A percentile compares a stretch with the other conserved stretches of the same genome.
Evolutionary conservation across 768 basidiomycete genomes (phyloP).

Genomic region (Hypsizygus marmoreus): DNA sequence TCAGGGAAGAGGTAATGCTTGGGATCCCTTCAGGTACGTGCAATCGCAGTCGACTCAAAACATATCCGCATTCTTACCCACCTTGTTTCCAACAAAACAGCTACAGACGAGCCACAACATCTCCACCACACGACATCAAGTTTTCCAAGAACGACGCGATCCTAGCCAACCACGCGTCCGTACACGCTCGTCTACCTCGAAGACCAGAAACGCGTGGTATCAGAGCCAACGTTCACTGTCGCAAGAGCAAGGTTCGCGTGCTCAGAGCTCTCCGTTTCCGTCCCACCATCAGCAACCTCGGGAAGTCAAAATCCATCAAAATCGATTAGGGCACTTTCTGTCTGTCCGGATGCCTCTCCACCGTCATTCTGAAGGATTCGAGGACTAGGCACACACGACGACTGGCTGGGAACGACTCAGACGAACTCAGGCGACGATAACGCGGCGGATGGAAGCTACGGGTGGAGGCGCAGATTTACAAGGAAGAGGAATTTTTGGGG

Average conservation of each 20-base stretch:
- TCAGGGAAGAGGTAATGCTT: conserved; percentile 89
- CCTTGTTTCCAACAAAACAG: conserved; percentile 91
- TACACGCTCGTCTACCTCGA: conserved; percentile 91
- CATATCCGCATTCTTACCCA: conserved; percentile 87
- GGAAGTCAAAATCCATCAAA: conserved; percentile 86
- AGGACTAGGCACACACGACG: conserved; percentile 91
- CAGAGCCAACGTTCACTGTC: conserved; percentile 89
- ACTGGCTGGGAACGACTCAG: conserved; percentile 92
- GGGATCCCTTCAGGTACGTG: conserved; percentile 87
- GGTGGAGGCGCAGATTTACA: conserved; percentile 91
- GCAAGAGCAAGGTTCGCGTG: conserved; percentile 84
- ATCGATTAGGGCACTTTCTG: conserved; percentile 93
- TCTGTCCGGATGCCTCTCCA: conserved; percentile 90
- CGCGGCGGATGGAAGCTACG: conserved; percentile 94
- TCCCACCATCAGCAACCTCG: conserved; percentile 91
- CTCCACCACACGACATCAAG: conserved; percentile 89
- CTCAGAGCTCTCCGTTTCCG: conserved; percentile 93
- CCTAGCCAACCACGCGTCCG: conserved; percentile 87
- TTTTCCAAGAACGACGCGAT: conserved; percentile 97
- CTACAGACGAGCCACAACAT: conserved; percentile 94
- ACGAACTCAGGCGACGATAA: conserved; percentile 95
- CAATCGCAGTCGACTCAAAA: conserved; percentile 81
- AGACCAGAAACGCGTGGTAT: conserved; percentile 93
- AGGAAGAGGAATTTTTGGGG: conserved; percentile 81
- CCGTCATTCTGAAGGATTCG: conserved; percentile 92